phyloP scores from a whole-genome alignment of 805 yeast species.

The Pichia rugopelliculosa region DNA sequence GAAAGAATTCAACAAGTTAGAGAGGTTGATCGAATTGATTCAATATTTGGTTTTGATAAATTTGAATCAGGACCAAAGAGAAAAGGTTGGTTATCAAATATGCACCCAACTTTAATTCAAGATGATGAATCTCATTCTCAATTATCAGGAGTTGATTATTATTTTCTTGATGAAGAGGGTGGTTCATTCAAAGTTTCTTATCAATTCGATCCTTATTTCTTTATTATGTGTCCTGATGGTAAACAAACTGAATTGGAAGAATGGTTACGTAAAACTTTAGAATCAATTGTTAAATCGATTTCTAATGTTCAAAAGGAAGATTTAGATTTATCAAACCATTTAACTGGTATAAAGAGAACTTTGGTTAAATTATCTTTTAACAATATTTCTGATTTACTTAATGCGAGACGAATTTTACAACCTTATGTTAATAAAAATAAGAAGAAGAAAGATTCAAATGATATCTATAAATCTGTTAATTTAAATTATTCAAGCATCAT shows the following conservation, averaged over 20 bases:
- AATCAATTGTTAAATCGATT: conserved; percentile 50
- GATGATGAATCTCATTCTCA: conserved; percentile 57
- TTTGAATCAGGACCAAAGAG: conserved; percentile 62
- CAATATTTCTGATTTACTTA: conserved; percentile 64
- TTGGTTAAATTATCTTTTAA: conserved; percentile 66
- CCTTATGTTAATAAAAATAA: conserved; percentile 70
- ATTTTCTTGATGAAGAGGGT: conserved; percentile 93
- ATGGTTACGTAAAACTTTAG: conserved; percentile 60
- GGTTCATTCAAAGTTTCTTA: conserved; percentile 87
- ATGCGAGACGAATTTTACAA: conserved; percentile 59
- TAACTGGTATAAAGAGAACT: conserved; percentile 63
- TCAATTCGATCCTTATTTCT: conserved; percentile 81
- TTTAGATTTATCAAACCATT: conserved; percentile 74
- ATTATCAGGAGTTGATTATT: conserved; percentile 84
- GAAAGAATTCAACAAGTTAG: conserved; percentile 46
- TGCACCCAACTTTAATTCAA: conserved; percentile 79
- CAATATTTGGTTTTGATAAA: conserved; percentile 82
- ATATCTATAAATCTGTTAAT: conserved; percentile 55
- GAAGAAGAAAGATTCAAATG: conserved; percentile 51
- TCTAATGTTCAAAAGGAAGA: conserved; percentile 66
- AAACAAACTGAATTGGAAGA: conserved; percentile 79
- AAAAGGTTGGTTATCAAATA: conserved; percentile 88
- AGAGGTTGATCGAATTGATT: conserved; percentile 62
- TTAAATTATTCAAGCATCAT: conserved; percentile 29
- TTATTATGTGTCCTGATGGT: conserved; percentile 55